Percentiles rank a stretch among this genome's conserved stretches.
phyloP scores from a whole-genome alignment of 2,329 filamentous ascomycete species.

The Alternaria sp. region DNA sequence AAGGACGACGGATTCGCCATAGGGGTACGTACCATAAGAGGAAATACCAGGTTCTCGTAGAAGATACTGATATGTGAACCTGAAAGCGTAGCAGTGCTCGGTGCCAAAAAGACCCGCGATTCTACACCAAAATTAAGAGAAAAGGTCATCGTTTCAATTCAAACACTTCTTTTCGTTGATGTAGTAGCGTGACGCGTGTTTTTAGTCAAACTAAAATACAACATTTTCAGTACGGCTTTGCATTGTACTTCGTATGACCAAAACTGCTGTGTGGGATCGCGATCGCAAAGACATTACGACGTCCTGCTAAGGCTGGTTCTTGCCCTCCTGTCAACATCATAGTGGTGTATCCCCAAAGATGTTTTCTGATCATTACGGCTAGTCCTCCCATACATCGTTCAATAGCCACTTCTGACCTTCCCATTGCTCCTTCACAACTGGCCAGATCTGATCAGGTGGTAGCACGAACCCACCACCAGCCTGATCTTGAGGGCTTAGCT shows the following conservation, averaged over 20 bases:
- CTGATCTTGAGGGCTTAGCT: conserved; percentile 55
- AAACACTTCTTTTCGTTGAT: neutral
- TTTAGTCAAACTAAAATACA: neutral
- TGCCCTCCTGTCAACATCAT: neutral
- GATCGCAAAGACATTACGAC: neutral
- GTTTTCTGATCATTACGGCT: neutral
- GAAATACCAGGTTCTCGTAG: too few species aligned
- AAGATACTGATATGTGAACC: too few species aligned
- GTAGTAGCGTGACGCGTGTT: neutral
- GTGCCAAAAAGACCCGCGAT: too few species aligned
- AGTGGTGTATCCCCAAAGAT: neutral
- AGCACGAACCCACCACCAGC: conserved; percentile 59
- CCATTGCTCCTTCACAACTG: conserved; percentile 57
- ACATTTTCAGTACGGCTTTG: neutral
- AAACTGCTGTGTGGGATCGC: neutral
- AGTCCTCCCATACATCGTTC: conserved; percentile 29
- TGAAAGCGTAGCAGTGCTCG: too few species aligned
- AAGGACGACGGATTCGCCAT: too few species aligned
- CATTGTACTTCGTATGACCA: neutral
- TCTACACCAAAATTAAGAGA: neutral
- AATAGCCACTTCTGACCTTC: conserved; percentile 46
- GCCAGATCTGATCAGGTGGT: conserved; percentile 57
- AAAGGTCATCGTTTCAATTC: neutral
- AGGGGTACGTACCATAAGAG: too few species aligned
- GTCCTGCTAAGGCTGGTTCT: neutral